Evolutionary conservation across 2,329 filamentous ascomycete genomes (phyloP).

Genomic region (Corynespora cassiicola): DNA sequence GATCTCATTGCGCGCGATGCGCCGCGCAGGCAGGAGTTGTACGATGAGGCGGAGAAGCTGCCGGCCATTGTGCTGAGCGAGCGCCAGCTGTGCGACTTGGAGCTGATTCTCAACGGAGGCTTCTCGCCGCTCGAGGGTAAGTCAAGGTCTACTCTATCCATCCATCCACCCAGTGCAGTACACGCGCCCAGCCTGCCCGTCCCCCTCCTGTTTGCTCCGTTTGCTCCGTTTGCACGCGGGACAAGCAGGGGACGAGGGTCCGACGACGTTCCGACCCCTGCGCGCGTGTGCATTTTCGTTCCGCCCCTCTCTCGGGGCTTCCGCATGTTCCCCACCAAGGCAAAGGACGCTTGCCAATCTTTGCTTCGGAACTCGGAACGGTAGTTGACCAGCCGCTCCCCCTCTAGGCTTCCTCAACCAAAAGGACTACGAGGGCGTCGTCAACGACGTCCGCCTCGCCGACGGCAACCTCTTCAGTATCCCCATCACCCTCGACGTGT

Average conservation of each 20-base stretch:
- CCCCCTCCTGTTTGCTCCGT: conserved; percentile 37
- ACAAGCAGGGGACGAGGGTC: background rate
- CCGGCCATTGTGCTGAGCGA: conserved; percentile 86
- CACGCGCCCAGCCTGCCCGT: too few relatives aligned
- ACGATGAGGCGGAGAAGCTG: conserved; percentile 82
- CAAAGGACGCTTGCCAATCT: too few relatives aligned
- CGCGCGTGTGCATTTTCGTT: conserved; percentile 1
- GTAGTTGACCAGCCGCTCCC: conserved; percentile 17
- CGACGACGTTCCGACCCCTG: conserved; percentile 10
- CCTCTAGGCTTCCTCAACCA: conserved; percentile 98
- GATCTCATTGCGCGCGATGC: conserved; percentile 94
- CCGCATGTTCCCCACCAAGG: background rate
- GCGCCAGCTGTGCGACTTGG: conserved; percentile 96
- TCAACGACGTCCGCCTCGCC: conserved; percentile 83
- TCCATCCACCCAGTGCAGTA: too few relatives aligned
- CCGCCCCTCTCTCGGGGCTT: too few relatives aligned
- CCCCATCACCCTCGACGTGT: conserved; percentile 92
- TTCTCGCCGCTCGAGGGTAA: conserved; percentile 98
- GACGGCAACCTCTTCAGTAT: conserved; percentile 94
- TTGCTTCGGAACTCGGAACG: conserved; percentile 1
- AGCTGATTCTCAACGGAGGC: conserved; percentile 95
- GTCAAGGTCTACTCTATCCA: too few relatives aligned
- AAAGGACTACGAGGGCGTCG: conserved; percentile 95
- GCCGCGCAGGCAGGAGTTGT: conserved; percentile 79
- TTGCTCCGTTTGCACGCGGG: conserved; percentile 16